Base-by-base conservation (phyloP, 805 yeast genomes). In the Aciculoconidium aculeatum region DNA sequence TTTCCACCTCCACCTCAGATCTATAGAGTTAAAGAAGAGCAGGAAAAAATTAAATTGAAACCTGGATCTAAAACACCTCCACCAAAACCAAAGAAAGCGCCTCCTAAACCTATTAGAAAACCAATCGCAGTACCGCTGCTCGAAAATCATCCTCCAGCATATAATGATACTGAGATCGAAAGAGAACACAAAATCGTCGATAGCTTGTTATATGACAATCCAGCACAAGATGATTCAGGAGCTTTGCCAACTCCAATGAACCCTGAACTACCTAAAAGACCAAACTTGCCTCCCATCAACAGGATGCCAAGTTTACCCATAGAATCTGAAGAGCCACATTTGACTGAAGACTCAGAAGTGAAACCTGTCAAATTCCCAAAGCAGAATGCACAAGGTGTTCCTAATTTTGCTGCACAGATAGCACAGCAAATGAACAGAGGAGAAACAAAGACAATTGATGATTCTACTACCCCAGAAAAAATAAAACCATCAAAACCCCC, bases 41-140 rank as follows among this genome's bases (percentile, higher is more conserved):
- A 4, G 12, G 17, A 23, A 15, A 17, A 25, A 4, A 15, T 16
- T 4, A 17, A n/a, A n/a, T n/a, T n/a, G n/a, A n/a, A n/a, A n/a
- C n/a, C n/a, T n/a, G n/a, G n/a, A n/a, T n/a, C n/a, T n/a, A n/a
- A n/a, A n/a, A n/a, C n/a, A n/a, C n/a, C 16, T 2, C 30, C 34
- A 21, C 21, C 18, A 11, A 15, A 25, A 6, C 27, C 30, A 10
- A 58, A 54, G 39, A 57, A 55, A 30, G 49, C 50, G 0, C 66
- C 70, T 12, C 70, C 70, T 19, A 66, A 63, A 23, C 72, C 72
- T 1, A 34, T 42, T 2, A 67, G 61, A 36, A 56, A 58, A 31
- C 43, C 53, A 8, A 19, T 27, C 21, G 37, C 30, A 4, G 11
- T 10, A 30, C 32, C 23, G 30, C 17, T 12, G 40, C 14, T 23